Conservation (phyloP, 1,284 basidiomycete species). For the Anthracocystis walkeri region DNA sequence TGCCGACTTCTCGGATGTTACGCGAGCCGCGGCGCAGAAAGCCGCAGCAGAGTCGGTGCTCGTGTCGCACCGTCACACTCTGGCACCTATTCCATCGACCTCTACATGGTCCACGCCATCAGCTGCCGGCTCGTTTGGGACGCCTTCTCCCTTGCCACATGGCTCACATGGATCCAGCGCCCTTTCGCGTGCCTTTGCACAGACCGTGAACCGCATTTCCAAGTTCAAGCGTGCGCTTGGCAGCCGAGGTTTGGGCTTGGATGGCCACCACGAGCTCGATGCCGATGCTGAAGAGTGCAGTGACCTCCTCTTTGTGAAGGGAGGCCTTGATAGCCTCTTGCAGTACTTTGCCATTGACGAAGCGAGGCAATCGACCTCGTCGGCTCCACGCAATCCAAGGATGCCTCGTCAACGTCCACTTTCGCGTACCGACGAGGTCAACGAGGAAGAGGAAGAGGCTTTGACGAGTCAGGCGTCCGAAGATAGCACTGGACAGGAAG, state of each 20-base stretch:
- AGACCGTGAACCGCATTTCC: conserved; percentile 82
- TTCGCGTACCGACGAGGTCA: conserved; percentile 30
- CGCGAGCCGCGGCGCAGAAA: conserved; percentile 37
- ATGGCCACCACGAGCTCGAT: conserved; percentile 42
- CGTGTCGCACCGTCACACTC: conserved; percentile 33
- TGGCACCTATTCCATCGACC: conserved; percentile 13
- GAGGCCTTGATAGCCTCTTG: conserved; percentile 57
- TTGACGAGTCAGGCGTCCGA: conserved; percentile 33
- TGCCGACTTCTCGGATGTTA: conserved; percentile 13
- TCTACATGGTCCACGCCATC: background rate
- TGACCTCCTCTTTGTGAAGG: conserved; percentile 59
- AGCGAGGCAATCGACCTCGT: conserved; percentile 21
- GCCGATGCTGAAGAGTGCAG: conserved; percentile 70
- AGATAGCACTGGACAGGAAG: conserved; percentile 49
- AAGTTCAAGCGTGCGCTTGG: conserved; percentile 80
- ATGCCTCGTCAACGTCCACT: conserved; percentile 29
- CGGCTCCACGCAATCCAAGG: conserved; percentile 3
- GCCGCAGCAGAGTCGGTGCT: conserved; percentile 46
- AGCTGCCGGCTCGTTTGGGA: background rate
- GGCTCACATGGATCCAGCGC: conserved; percentile 70
- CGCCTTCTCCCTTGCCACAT: conserved; percentile 49
- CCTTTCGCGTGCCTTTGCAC: conserved; percentile 80
- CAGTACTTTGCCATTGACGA: conserved; percentile 50
- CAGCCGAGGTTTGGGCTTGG: conserved; percentile 28
- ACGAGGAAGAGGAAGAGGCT: conserved; percentile 48